Conservation (phyloP, 441 rosid genomes). For the Erysimum pusillum region DNA sequence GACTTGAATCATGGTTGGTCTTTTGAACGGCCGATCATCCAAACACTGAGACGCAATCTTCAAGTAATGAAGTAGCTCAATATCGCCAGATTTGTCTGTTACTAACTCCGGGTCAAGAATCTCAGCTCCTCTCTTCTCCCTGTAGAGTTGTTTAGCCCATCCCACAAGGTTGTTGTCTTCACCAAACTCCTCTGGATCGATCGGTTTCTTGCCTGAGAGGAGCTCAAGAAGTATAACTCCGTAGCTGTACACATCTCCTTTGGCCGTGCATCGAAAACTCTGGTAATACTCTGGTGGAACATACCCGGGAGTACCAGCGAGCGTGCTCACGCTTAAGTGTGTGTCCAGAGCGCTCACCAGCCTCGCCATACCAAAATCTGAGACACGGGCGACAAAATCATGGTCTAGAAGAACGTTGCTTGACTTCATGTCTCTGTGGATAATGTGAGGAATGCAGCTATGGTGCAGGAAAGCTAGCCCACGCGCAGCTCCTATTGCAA, state of each 20-base stretch:
- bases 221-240: conserved; percentile 94
- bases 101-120: conserved; percentile 74
- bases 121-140: conserved; percentile 67
- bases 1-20: conserved; percentile 97
- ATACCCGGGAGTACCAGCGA: conserved; percentile 96
- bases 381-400: conserved; percentile 87
- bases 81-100: conserved; percentile 52
- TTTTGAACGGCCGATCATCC: conserved; percentile 78
- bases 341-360: conserved; percentile 89
- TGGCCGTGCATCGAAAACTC: conserved; percentile 92
- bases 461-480: conserved; percentile 96
- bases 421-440: conserved; percentile 96
- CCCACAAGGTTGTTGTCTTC: conserved; percentile 94
- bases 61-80: conserved; percentile 73
- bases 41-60: conserved; percentile 87
- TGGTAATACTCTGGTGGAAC: conserved; percentile 97
- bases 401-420: conserved; percentile 93
- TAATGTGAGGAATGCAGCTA: conserved; percentile 95
- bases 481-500: conserved; percentile 85
- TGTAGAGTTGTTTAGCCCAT: conserved; percentile 88
- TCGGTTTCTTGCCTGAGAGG: conserved; percentile 88
- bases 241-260: conserved; percentile 94
- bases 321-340: conserved; percentile 93
- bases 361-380: conserved; percentile 98
- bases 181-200: conserved; percentile 80